A percentile compares a stretch with the other conserved stretches of the same genome.
Evolutionary conservation across 768 basidiomycete genomes (phyloP).

Genomic region (Vararia minispora): DNA sequence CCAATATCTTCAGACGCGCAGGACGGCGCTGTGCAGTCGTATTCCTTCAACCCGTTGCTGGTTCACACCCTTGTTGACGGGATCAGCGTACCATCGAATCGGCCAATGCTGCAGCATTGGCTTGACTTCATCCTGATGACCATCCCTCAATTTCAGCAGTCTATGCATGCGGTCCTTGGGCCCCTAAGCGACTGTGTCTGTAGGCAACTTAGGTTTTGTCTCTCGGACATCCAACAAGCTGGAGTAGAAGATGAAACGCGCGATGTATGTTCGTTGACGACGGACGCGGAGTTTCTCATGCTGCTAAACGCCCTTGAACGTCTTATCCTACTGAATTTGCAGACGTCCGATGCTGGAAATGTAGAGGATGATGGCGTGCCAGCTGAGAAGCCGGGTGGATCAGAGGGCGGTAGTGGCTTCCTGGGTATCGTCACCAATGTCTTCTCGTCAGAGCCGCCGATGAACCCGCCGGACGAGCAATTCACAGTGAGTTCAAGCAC

Average conservation of each 20-base stretch:
- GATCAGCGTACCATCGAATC: slow-evolving; percentile 55
- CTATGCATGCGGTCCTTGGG: slow-evolving; percentile 51
- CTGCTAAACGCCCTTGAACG: slow-evolving; percentile 78
- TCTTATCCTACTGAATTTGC: slow-evolving; percentile 61
- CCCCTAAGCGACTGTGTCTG: slow-evolving; percentile 77
- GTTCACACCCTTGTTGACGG: slow-evolving; percentile 76
- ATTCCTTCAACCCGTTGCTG: slow-evolving; percentile 59
- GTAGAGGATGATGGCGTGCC: slow-evolving; percentile 45
- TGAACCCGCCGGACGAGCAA: slow-evolving; percentile 39
- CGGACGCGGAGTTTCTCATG: slow-evolving; percentile 78
- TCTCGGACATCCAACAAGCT: slow-evolving; percentile 43
- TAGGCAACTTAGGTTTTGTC: slow-evolving; percentile 45
- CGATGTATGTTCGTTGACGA: slow-evolving; percentile 40
- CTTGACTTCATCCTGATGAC: slow-evolving; percentile 93
- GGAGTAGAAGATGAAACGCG: slow-evolving; percentile 26
- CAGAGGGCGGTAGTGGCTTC: slow-evolving; percentile 54
- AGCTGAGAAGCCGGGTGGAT: slow-evolving; percentile 37
- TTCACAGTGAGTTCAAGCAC: slow-evolving; percentile 34
- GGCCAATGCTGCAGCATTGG: slow-evolving; percentile 87
- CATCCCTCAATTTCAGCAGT: slow-evolving; percentile 71
- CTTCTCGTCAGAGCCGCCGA: slow-evolving; percentile 61
- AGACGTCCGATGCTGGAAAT: slow-evolving; percentile 34
- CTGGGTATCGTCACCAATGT: slow-evolving; percentile 89
- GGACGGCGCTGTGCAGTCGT: slow-evolving; percentile 22
- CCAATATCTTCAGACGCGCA: slow-evolving; percentile 9